Percentiles rank a stretch among this genome's conserved stretches.
Conservation (phyloP, 1,284 basidiomycete species). For the Coniophora puteana region DNA sequence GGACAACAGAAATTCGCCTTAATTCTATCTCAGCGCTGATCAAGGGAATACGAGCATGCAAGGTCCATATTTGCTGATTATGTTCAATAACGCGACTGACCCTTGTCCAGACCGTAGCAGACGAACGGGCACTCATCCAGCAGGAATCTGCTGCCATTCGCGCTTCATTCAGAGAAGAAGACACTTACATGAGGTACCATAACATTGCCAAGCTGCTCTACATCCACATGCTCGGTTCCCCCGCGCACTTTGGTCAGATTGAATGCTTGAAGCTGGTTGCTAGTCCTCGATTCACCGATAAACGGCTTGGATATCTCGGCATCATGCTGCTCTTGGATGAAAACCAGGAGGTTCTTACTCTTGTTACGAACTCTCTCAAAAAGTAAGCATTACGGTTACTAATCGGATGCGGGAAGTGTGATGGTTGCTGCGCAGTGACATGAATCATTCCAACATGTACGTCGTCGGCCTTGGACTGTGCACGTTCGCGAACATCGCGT, state of each 20-base stretch:
- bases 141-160: slow-evolving; percentile 98
- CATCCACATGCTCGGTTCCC: slow-evolving; percentile 99
- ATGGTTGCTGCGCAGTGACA: slow-evolving; percentile 65
- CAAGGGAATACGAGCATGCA: slow-evolving; percentile 92
- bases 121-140: slow-evolving; percentile 96
- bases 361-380: slow-evolving; percentile 98
- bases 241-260: slow-evolving; percentile 99
- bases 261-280: slow-evolving; percentile 99
- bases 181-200: slow-evolving; percentile 90
- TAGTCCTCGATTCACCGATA: slow-evolving; percentile 96
- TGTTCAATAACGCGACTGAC: slow-evolving; percentile 15
- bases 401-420: slow-evolving; percentile 3
- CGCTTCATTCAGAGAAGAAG: slow-evolving; percentile 97
- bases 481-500: slow-evolving; percentile 98
- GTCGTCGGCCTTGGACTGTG: slow-evolving; percentile 96
- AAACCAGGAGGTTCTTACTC: slow-evolving; percentile 95
- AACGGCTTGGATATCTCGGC: slow-evolving; percentile 94
- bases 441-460: slow-evolving; percentile 99
- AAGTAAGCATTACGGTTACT: slow-evolving; percentile 60
- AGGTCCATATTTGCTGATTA: slow-evolving; percentile 45
- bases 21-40: slow-evolving; percentile 72
- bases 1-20: too few relatives aligned
- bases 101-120: slow-evolving; percentile 83
- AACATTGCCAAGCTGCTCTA: slow-evolving; percentile 98
- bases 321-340: slow-evolving; percentile 98